A percentile compares a stretch with the other conserved stretches of the same genome.
Evolutionary conservation across 768 basidiomycete genomes (phyloP).

Genomic region (Suillus hirtellus): DNA sequence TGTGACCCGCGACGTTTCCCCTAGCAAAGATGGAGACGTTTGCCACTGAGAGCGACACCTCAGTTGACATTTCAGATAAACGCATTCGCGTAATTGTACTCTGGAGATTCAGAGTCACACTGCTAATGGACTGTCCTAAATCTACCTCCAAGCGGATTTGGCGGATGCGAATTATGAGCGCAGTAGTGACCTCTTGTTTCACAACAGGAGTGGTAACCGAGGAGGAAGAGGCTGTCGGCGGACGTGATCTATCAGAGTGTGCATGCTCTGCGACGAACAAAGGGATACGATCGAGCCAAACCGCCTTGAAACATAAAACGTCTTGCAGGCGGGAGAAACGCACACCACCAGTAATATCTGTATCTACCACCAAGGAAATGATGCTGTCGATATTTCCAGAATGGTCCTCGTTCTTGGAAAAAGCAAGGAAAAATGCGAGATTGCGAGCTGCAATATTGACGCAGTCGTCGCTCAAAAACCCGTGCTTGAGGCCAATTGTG

Average conservation of each 20-base stretch:
- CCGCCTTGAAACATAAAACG: slow-evolving; percentile 91
- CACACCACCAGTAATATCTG: slow-evolving; percentile 77
- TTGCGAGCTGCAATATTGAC: slow-evolving; percentile 80
- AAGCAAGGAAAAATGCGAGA: slow-evolving; percentile 74
- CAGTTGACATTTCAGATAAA: slow-evolving; percentile 59
- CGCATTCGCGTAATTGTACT: slow-evolving; percentile 66
- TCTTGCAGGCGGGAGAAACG: slow-evolving; percentile 89
- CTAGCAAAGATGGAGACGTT: slow-evolving; percentile 55
- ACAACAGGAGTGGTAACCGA: slow-evolving; percentile 14
- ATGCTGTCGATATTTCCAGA: slow-evolving; percentile 43
- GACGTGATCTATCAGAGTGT: slow-evolving; percentile 19
- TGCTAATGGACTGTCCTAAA: slow-evolving; percentile 83
- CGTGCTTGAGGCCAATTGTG: slow-evolving; percentile 79
- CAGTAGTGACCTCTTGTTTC: slow-evolving; percentile 55
- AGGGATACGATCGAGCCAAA: slow-evolving; percentile 89
- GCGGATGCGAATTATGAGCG: slow-evolving; percentile 69
- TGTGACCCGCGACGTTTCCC: slow-evolving; percentile 70
- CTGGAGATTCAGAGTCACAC: slow-evolving; percentile 61
- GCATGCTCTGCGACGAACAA: slow-evolving; percentile 52
- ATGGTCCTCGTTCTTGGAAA: slow-evolving; percentile 50
- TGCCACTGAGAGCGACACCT: slow-evolving; percentile 66
- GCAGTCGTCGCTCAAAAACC: slow-evolving; percentile 82
- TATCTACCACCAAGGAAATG: slow-evolving; percentile 79
- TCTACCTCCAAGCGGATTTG: slow-evolving; percentile 75
- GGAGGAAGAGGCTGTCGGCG: slow-evolving; percentile 21